Conservation (phyloP, 441 rosid genomes). For the Breynia disticha region DNA sequence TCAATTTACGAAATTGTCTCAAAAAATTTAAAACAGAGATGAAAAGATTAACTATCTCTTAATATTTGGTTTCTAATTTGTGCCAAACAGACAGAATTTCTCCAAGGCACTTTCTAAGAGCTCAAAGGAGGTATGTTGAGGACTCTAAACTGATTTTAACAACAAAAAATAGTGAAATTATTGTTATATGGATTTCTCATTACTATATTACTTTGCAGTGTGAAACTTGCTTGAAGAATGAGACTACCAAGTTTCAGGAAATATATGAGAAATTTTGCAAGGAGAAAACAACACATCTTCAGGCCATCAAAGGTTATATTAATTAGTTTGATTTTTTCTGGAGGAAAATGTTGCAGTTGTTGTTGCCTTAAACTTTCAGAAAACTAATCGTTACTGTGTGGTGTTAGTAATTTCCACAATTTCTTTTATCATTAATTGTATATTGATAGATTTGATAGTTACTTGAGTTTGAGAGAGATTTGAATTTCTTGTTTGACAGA, state of each 20-base stretch:
- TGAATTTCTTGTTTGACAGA: slow-evolving; percentile 28
- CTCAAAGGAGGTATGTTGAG: slow-evolving; percentile 60
- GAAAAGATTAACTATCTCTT: too few relatives aligned
- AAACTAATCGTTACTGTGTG: too few relatives aligned
- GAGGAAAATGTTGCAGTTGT: background rate
- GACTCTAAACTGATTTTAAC: slow-evolving; percentile 2
- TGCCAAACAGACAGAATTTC: slow-evolving; percentile 45
- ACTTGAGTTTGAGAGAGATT: background rate
- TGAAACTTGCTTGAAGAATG: slow-evolving; percentile 54
- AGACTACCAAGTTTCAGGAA: slow-evolving; percentile 58
- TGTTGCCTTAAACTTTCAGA: too few relatives aligned
- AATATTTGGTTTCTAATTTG: slow-evolving; percentile 2
- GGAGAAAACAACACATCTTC: slow-evolving; percentile 51
- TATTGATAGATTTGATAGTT: background rate
- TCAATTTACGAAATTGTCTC: too few relatives aligned
- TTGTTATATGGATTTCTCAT: slow-evolving; percentile 1
- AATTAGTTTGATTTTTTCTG: background rate
- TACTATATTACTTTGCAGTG: slow-evolving; percentile 36
- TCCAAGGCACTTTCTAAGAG: slow-evolving; percentile 64
- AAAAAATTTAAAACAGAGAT: too few relatives aligned
- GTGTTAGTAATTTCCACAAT: too few relatives aligned
- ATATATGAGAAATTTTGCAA: slow-evolving; percentile 54
- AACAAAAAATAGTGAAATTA: too few relatives aligned
- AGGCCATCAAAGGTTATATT: slow-evolving; percentile 46
- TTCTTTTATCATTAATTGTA: background rate